A percentile compares a stretch with the other conserved stretches of the same genome.
phyloP scores from a whole-genome alignment of 257 asterid species.

The Solanum sejunctum region DNA sequence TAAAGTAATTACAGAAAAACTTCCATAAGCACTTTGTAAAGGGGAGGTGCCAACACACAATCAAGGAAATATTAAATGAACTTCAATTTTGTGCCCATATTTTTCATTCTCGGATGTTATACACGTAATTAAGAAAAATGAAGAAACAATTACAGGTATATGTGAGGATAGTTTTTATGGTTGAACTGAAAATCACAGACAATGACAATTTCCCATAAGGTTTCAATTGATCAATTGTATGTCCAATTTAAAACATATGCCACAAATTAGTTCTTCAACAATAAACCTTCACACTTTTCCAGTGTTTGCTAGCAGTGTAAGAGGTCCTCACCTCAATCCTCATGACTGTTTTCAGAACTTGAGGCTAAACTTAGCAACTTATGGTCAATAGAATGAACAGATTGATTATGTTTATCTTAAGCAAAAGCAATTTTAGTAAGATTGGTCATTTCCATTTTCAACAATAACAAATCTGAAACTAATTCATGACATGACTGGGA shows the following conservation, averaged over 20 bases:
- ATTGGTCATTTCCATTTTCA: neutral
- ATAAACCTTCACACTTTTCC: neutral
- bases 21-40: neutral
- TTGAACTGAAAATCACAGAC: neutral
- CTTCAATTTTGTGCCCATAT: neutral
- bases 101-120: neutral
- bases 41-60: neutral
- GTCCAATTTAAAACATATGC: neutral
- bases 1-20: neutral
- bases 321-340: neutral
- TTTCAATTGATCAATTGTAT: neutral
- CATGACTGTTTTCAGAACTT: neutral
- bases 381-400: neutral
- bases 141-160: neutral
- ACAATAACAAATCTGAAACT: neutral
- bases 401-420: neutral
- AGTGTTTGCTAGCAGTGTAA: neutral
- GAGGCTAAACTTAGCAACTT: neutral
- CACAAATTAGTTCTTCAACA: neutral
- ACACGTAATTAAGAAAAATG: neutral
- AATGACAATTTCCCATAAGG: neutral
- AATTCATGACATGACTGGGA: neutral
- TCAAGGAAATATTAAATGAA: neutral
- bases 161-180: neutral
- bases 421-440: neutral